Evolutionary conservation across 1,139 yeast genomes (phyloP).

Genomic region (Yamadazyma songkhlaensis): DNA sequence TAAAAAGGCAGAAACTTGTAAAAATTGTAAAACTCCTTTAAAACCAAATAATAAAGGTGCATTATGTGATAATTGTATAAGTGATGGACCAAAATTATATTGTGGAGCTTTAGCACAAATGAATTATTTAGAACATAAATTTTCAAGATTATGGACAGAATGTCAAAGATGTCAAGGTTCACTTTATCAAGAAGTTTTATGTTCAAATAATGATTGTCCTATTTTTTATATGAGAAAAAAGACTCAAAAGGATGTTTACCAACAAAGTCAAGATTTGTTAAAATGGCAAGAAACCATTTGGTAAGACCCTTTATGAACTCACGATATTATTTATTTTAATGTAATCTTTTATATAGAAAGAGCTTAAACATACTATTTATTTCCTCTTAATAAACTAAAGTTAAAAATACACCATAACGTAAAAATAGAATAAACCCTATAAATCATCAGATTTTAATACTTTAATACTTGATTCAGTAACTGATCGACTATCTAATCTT

Average conservation of each 20-base stretch:
- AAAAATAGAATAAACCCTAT: not conserved
- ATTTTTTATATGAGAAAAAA: conserved; percentile 96
- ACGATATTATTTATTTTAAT: not conserved
- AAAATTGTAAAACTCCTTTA: conserved; percentile 82
- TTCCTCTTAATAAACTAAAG: not conserved
- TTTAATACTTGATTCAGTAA: conserved; percentile 29
- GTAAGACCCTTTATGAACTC: conserved; percentile 23
- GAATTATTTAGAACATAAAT: conserved; percentile 77
- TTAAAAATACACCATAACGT: not conserved
- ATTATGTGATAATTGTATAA: conserved; percentile 76
- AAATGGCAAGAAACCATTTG: conserved; percentile 69
- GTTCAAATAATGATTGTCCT: conserved; percentile 96
- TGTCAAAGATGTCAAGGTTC: conserved; percentile 98
- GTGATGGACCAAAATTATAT: conserved; percentile 79
- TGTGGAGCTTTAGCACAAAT: conserved; percentile 76
- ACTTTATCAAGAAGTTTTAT: conserved; percentile 89
- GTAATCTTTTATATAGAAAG: not conserved
- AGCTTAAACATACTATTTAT: not conserved
- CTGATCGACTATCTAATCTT: conserved; percentile 30
- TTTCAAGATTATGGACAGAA: conserved; percentile 93
- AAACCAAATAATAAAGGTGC: conserved; percentile 67
- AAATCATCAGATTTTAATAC: conserved; percentile 2
- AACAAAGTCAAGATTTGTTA: conserved; percentile 64
- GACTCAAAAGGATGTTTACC: conserved; percentile 81
- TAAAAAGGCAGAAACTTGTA: conserved; percentile 83